Evolutionary conservation across 441 rosid genomes (phyloP), one percentile per base, ranked within the genome.

Genomic region (Pelargonium fulgidum): DNA sequence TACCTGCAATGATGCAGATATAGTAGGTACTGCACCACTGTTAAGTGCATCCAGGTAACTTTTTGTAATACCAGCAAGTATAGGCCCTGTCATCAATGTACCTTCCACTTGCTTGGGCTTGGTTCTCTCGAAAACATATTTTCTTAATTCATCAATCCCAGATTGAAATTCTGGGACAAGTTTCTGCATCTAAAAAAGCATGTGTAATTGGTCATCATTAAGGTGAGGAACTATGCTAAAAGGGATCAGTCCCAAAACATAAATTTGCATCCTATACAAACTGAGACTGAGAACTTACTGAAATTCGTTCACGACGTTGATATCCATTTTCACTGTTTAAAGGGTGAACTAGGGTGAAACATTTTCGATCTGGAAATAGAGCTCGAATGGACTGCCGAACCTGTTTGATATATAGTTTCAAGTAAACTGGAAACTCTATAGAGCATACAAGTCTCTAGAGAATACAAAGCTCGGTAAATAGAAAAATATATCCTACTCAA

Each of bases 1-100:
- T 33, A 95, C 99, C 98, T 95, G 97, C 99, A 98, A 95, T 12
- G 99, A 92, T 44, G 98, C 90, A 39, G 92, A 85, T 83, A 90
- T 95, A 45, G 98, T 87, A 29, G 99, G 99, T 73, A 95, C 99
- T 3, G 98, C 99, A 77, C 99, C 99, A 68, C 92, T 90, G 73
- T 95, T 95, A 65, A 95, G 83, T 54, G 98, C 98, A 81, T 86
- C 95, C 73, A 95, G 82, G 70, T 90, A 95, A 68, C 97, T 87
- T 81, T 90, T 84, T 2, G 86, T 90, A 48, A 95, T 78, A 72
- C 97, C 99, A 54, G 90, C 86, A 79, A 95, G 97, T 75, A 95
- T 74, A 12, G 99, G 98, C 39, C 99, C 99, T 0, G 97, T 95
- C 94, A 95, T 77, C 67, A 86, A 71, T 42, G 98, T 90, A 72